Base-by-base conservation (phyloP, 2,329 filamentous ascomycete species). In the Phyllachora maydis region DNA sequence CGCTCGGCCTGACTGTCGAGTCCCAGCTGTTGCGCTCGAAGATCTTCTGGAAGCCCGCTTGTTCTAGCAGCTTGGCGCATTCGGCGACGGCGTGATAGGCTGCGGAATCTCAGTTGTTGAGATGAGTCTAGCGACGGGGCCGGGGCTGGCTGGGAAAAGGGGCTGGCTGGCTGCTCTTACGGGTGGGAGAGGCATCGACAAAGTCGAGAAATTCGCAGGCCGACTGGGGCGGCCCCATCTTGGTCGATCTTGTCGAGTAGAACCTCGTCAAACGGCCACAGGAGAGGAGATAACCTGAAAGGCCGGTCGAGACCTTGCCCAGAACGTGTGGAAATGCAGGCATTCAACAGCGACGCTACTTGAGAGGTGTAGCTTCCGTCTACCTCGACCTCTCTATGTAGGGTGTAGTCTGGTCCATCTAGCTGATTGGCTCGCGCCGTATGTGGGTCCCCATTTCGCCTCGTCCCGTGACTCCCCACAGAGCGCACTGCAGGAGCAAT, bases 21-120 rank as follows among this genome's bases (percentile, higher is more conserved):
- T 74, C 65, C 85, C 88, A 95, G 22, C 76, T 70, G 41, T 93
- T 81, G 38, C 78, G 76, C 52, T 95, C 85, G 58, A 71, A 78
- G 51, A 98, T 78, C 37, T 75, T 67, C 38, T 66, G 62, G 59
- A 95, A 98, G 28, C 85, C 83, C 23, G 79, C 83, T 36, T 73
- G 66, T 36, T 75, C 65, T 25, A 98, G 65, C 26, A 76, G 72
- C 32, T 69, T 52, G 37, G 74, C 73, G 34, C 82, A 67, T 23
- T 74, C 76, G 27, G 71, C 69, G 28, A 93, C 83, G 30, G 83
- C 85, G 56, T 98, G 88, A 53, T 91, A 98, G 28, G 88, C 83
- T 93, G 14, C 4, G 18, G 15, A 16, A 4, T 11, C 22, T 11
- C 13, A 6, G 19, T 18, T 21, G 20, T 23, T 18, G 22, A 18